Base-by-base conservation (phyloP, 2,329 filamentous ascomycete species). In the Beauveria caledonica region DNA sequence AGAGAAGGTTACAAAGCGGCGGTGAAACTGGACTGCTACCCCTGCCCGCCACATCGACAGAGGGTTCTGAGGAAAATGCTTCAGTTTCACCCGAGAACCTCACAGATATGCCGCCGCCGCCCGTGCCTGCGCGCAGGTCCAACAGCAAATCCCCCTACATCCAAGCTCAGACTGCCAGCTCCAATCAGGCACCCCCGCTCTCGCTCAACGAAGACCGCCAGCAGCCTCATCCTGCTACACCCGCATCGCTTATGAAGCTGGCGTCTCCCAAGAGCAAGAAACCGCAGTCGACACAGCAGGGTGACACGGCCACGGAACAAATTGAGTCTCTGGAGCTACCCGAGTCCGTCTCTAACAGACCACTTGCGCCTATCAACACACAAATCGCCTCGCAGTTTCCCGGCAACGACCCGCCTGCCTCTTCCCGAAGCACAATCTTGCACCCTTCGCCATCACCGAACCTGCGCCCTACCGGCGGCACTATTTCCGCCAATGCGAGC, bases 221-320 rank as follows among this genome's bases (percentile, higher is more conserved):
- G 23, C 78, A 77, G 56, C 77, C 75, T 66, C 84, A 86, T 57
- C 89, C 90, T 11, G 92, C 90, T 1, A 96, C 92, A 0, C 92
- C 92, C 1, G 90, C 92, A 9, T 96, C 92, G 7, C 75, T 96
- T 62, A 96, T 97, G 89, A 88, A 85, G 67, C 79, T 93, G 48
- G 80, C 79, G 3, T 79, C 81, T 27, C 82, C 82, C 67, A 78
- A 77, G 66, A 73, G 76, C 57, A 82, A 81, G 63, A 78, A 77
- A 60, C 70, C 73, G 15, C 73, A 78, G 33, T 68, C 74, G 63
- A 70, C 71, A 62, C 66, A 71, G 65, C 70, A 74, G 25, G 78
- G 78, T 17, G 71, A 75, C 3, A 70, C 74, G 19, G 74, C 76
- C 29, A 76, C 77, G 3, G 82, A 84, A 40, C 76, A 80, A 46